These are phyloP conservation scores for Xylaria sp. DNA, from an alignment of 2,329 filamentous ascomycete species.

Conservation along the genomic window DNA sequence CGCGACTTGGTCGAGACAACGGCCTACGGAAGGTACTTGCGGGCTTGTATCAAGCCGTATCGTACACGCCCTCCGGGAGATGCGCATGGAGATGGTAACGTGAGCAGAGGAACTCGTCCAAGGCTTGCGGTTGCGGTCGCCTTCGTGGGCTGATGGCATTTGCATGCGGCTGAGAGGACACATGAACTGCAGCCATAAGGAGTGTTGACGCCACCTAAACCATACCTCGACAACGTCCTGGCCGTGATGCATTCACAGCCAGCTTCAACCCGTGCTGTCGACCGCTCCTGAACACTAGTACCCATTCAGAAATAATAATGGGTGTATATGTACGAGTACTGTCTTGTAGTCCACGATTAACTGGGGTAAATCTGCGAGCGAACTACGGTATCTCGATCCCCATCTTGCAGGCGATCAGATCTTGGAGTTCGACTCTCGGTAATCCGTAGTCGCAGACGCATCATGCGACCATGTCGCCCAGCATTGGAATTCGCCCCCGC, in stretches of 20 bases:
- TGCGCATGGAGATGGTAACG: no score
- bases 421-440: neutral
- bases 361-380: neutral
- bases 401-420: neutral
- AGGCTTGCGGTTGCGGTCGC: neutral
- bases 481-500: neutral
- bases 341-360: neutral
- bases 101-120: no score
- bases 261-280: neutral
- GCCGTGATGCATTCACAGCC: no score
- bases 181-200: neutral
- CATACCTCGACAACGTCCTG: neutral
- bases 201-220: neutral
- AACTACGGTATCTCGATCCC: neutral
- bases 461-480: neutral
- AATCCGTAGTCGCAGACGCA: neutral
- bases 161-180: neutral
- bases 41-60: neutral
- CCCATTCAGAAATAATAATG: neutral
- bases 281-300: neutral
- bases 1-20: neutral
- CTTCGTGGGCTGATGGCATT: neutral
- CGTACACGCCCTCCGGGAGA: neutral
- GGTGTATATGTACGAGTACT: neutral
- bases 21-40: neutral